Percentiles rank a stretch among this genome's conserved stretches.
phyloP scores from a whole-genome alignment of 2,329 filamentous ascomycete species.

The Leptosphaerulina australis region DNA sequence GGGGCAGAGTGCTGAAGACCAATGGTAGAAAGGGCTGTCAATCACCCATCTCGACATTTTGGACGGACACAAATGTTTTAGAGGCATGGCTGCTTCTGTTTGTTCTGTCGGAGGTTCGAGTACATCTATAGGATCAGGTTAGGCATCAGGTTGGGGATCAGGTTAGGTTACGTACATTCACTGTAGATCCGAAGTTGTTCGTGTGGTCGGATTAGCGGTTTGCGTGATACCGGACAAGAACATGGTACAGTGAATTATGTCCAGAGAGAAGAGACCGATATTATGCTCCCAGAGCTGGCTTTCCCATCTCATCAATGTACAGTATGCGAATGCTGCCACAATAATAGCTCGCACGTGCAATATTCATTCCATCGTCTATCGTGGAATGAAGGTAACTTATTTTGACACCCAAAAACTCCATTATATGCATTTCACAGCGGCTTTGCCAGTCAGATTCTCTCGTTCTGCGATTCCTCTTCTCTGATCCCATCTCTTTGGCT shows the following conservation, averaged over 20 bases:
- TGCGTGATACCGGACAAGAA: too few relatives aligned
- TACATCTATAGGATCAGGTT: too few relatives aligned
- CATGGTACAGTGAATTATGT: constrained; percentile 2
- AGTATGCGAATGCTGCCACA: not conserved
- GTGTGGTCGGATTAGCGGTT: too few relatives aligned
- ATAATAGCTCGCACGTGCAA: not conserved
- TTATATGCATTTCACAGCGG: constrained; percentile 8
- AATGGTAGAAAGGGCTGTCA: too few relatives aligned
- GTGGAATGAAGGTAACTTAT: too few relatives aligned
- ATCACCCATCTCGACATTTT: too few relatives aligned
- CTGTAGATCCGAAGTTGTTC: too few relatives aligned
- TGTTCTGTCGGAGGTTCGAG: too few relatives aligned
- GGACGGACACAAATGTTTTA: not conserved
- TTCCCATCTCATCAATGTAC: constrained; percentile 1
- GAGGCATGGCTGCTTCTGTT: not conserved
- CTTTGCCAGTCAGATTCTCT: not conserved
- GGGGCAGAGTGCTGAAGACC: not conserved
- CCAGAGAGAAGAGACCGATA: not conserved
- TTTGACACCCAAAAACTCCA: constrained; percentile 4
- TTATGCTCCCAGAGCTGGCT: not conserved
- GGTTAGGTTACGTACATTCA: too few relatives aligned
- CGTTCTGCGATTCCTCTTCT: not conserved
- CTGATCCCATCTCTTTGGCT: not conserved
- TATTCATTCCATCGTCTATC: not conserved
- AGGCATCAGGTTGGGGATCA: too few relatives aligned